Evolutionary conservation across 176 grass and related monocot species (phyloP), one percentile per base, ranked within the genome.

Genomic region (Carex pumila): DNA sequence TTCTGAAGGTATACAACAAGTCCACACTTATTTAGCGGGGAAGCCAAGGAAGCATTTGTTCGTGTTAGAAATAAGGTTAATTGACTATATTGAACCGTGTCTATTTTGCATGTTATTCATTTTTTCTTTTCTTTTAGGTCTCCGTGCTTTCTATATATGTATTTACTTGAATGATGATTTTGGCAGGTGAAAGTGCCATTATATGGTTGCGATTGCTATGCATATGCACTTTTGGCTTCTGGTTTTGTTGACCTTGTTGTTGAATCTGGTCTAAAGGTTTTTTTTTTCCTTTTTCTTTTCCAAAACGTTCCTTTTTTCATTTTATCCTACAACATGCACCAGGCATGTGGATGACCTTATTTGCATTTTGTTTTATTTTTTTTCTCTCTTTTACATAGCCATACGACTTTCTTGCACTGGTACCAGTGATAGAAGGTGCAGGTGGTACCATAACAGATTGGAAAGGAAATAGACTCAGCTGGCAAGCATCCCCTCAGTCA

Each of bases 141-240:
- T 30, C 12, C 3, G 55, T 31, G 2, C 5, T 55, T 54, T 3
- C 9, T 13, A 52, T 56, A 3, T 31, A 55, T 31, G 12, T 31
- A 77, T 52, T 77, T 55, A 15, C 3, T 5, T 29, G 12, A 34
- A 2, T 67, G 34, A 74, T 74, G 45, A 74, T 57, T 78, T 78
- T 78, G 49, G 14, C 41, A 98, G 92, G 91, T 95, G 45, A 98
- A 98, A 90, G 95, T 95, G 37, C 95, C 91, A 87, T 76, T 95
- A 11, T 98, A 98, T 86, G 95, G 95, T 43, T 98, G 95, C 70
- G 95, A 98, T 94, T 98, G 95, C 56, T 98, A 98, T 63, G 92
- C 95, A 68, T 98, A 98, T 81, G 92, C 95, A 83, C 91, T 98
- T 74, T 87, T 95, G 76, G 92, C 92, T 62, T 93, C 95, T 86